Conservation (phyloP, 106 monocot species). For the Hemerocallis citrina region DNA sequence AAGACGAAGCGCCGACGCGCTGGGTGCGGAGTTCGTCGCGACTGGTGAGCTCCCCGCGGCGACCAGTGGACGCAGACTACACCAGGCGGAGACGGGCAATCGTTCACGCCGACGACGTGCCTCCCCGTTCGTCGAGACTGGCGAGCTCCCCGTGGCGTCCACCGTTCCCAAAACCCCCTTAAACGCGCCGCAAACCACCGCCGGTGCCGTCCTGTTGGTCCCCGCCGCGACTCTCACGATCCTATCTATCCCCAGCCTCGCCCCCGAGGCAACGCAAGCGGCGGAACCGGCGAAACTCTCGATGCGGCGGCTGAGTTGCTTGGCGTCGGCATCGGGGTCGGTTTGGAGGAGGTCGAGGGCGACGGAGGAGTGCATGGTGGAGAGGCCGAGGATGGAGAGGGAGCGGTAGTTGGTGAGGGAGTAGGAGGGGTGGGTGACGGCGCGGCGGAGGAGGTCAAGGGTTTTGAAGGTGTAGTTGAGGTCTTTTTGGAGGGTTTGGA, state of each 20-base stretch:
- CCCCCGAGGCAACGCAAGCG: slow-evolving; percentile 24
- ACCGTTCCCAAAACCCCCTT: slow-evolving; percentile 44
- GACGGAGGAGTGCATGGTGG: slow-evolving; percentile 24
- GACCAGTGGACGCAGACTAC: no score
- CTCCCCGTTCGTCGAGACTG: no score
- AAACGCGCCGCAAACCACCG: slow-evolving; percentile 41
- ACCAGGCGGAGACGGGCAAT: no score
- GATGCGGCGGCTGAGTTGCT: slow-evolving; percentile 19
- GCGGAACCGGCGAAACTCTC: slow-evolving; percentile 1
- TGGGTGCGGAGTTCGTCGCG: no score
- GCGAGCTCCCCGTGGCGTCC: no score
- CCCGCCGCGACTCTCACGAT: slow-evolving; percentile 37
- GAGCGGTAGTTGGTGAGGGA: slow-evolving; percentile 45
- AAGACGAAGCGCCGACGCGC: no score
- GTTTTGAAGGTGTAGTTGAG: slow-evolving; percentile 38
- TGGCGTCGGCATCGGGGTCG: slow-evolving; percentile 30
- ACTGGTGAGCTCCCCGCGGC: no score
- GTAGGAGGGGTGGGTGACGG: slow-evolving; percentile 62
- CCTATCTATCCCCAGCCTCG: slow-evolving; percentile 22
- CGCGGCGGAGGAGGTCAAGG: slow-evolving; percentile 36
- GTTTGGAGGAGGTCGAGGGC: slow-evolving; percentile 22
- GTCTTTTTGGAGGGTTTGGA: no score
- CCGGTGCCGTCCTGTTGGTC: slow-evolving; percentile 25
- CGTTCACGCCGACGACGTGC: no score
- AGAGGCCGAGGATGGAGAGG: slow-evolving; percentile 42